Evolutionary conservation across 2,329 filamentous ascomycete genomes (phyloP).

Genomic region (Thelonectria olida): DNA sequence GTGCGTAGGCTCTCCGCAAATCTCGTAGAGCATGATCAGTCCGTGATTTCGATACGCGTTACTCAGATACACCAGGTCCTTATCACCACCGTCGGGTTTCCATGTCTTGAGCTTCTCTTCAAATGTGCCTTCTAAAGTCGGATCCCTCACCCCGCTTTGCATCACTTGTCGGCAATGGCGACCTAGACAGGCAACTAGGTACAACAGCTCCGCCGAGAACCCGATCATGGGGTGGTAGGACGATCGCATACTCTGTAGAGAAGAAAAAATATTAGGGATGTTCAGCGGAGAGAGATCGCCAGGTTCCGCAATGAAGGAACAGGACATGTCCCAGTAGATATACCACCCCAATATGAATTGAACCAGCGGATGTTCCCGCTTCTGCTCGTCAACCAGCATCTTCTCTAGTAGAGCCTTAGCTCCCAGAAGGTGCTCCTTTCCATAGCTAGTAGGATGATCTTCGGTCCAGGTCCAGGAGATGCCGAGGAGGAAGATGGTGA

Average conservation of each 20-base stretch:
- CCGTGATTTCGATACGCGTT: neutral
- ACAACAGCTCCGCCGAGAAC: neutral
- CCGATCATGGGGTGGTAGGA: neutral
- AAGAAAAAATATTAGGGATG: too few relatives aligned
- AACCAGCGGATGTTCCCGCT: neutral
- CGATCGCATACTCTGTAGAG: neutral
- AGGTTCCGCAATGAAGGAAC: neutral
- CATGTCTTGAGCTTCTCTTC: neutral
- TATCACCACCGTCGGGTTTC: neutral
- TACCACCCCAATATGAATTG: neutral
- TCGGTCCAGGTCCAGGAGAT: neutral
- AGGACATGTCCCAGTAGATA: neutral
- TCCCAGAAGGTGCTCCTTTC: neutral
- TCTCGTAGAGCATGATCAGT: neutral
- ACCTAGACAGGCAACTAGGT: neutral
- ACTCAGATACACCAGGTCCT: too few relatives aligned
- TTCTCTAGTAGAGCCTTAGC: neutral
- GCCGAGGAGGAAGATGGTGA: neutral
- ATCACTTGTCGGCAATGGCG: neutral
- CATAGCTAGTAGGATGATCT: neutral
- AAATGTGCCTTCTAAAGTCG: neutral
- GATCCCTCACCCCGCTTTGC: neutral
- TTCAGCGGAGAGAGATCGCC: neutral
- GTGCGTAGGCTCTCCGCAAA: neutral
- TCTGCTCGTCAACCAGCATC: neutral